phyloP scores from a whole-genome alignment of 2,329 filamentous ascomycete genomes.

The Penicillium sp. region DNA sequence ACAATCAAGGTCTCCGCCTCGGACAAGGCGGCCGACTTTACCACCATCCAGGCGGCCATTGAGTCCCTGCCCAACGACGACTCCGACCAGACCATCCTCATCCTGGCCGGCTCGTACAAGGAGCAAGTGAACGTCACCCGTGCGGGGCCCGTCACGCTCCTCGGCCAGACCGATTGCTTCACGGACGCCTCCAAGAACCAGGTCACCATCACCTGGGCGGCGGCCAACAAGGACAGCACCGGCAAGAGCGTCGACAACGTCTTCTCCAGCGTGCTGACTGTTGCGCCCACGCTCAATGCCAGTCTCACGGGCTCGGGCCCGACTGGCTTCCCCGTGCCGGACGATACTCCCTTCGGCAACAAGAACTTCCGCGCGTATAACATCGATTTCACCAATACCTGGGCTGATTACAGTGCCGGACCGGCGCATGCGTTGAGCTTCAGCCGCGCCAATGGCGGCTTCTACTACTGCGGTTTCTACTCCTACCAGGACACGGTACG shows the following conservation, averaged over 20 bases:
- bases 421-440: slow-evolving; percentile 63
- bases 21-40: slow-evolving; percentile 28
- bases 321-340: slow-evolving; percentile 62
- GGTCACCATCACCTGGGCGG: slow-evolving; percentile 62
- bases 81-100: slow-evolving; percentile 57
- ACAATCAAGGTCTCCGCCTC: slow-evolving; percentile 33
- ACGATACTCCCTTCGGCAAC: slow-evolving; percentile 64
- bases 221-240: slow-evolving; percentile 54
- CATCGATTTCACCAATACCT: slow-evolving; percentile 66
- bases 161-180: slow-evolving; percentile 58
- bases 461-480: slow-evolving; percentile 68
- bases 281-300: slow-evolving; percentile 65
- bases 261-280: slow-evolving; percentile 62
- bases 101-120: slow-evolving; percentile 61
- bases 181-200: slow-evolving; percentile 51
- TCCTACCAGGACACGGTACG: slow-evolving; percentile 67
- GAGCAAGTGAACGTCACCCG: slow-evolving; percentile 69
- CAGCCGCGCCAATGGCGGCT: slow-evolving; percentile 65
- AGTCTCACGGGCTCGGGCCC: slow-evolving; percentile 64
- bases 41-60: slow-evolving; percentile 52
- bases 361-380: slow-evolving; percentile 67
- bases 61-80: slow-evolving; percentile 50
- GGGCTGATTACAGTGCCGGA: slow-evolving; percentile 54
- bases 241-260: slow-evolving; percentile 57
- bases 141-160: slow-evolving; percentile 60